Evolutionary conservation across 495 filamentous ascomycete species (phyloP).

Genomic region (Delitschia confertaspora): DNA sequence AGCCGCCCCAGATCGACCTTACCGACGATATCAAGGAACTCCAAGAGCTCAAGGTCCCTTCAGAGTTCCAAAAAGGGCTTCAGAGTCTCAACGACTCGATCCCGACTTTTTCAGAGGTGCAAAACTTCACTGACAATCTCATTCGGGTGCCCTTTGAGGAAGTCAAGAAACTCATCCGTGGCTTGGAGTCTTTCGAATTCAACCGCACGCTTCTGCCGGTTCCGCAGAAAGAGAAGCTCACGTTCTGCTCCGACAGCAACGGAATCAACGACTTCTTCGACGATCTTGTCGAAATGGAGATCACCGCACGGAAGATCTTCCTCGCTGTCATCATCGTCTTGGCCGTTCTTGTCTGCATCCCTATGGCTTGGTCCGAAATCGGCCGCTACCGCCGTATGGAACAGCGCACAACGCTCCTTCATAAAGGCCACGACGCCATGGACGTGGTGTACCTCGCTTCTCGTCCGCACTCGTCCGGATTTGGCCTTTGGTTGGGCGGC

Average conservation of each 20-base stretch:
- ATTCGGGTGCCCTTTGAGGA: constrained; percentile 69
- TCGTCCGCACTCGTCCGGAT: constrained; percentile 58
- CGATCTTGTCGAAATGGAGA: constrained; percentile 49
- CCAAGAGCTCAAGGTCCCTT: constrained; percentile 59
- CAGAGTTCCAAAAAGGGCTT: constrained; percentile 53
- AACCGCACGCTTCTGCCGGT: constrained; percentile 68
- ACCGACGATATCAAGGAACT: constrained; percentile 50
- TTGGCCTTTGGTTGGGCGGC: constrained; percentile 64
- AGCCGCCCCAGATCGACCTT: constrained; percentile 51
- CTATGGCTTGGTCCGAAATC: constrained; percentile 73
- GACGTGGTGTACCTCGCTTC: constrained; percentile 86
- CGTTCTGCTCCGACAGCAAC: constrained; percentile 80
- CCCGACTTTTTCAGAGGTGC: constrained; percentile 72
- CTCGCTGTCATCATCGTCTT: constrained; percentile 59
- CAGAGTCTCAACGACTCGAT: constrained; percentile 63
- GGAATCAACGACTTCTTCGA: constrained; percentile 83
- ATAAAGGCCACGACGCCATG: constrained; percentile 64
- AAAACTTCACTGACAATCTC: constrained; percentile 62
- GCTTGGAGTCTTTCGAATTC: constrained; percentile 64
- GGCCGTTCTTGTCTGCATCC: constrained; percentile 62
- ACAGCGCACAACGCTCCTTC: constrained; percentile 57
- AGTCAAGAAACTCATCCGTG: constrained; percentile 60
- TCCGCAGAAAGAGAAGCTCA: constrained; percentile 67
- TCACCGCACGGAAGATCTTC: constrained; percentile 61
- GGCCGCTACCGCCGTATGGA: constrained; percentile 66